These are phyloP conservation scores for Ecytonucleospora hepatopenaei DNA, from an alignment of 371 early-diverging fungal genomes.

Conservation along the genomic window DNA sequence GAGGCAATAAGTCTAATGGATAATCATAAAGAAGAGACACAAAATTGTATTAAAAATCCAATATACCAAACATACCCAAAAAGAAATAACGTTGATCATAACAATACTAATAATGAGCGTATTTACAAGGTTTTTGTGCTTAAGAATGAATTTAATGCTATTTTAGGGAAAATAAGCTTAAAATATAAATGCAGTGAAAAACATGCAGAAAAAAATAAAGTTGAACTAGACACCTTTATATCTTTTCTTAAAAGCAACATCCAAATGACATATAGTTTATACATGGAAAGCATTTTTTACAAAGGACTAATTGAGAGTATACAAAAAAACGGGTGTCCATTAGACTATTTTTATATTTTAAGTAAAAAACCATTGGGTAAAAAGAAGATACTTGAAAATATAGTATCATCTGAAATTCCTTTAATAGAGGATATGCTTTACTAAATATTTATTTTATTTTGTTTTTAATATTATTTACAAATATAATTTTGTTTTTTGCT, in stretches of 20 bases:
- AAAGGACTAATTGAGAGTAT: background rate
- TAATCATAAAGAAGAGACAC: slow-evolving; percentile 4
- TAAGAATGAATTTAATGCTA: background rate
- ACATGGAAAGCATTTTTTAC: background rate
- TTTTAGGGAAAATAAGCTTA: background rate
- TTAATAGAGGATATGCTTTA: too few relatives aligned
- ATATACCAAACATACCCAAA: background rate
- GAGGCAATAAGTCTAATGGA: slow-evolving; percentile 26
- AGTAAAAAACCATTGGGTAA: too few relatives aligned
- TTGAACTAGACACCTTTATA: too few relatives aligned
- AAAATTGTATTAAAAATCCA: background rate
- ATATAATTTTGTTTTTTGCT: too few relatives aligned
- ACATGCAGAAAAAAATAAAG: background rate
- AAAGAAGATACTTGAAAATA: too few relatives aligned
- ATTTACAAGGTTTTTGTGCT: too few relatives aligned
- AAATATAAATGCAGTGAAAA: background rate
- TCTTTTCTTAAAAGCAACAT: background rate
- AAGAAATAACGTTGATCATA: background rate
- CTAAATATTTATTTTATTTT: too few relatives aligned
- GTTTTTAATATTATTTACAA: too few relatives aligned
- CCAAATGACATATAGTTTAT: background rate
- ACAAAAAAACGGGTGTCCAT: background rate
- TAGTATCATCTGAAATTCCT: too few relatives aligned
- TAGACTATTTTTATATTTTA: background rate
- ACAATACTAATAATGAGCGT: too few relatives aligned